phyloP scores from a whole-genome alignment of 768 basidiomycete species.

The Suillus discolor region DNA sequence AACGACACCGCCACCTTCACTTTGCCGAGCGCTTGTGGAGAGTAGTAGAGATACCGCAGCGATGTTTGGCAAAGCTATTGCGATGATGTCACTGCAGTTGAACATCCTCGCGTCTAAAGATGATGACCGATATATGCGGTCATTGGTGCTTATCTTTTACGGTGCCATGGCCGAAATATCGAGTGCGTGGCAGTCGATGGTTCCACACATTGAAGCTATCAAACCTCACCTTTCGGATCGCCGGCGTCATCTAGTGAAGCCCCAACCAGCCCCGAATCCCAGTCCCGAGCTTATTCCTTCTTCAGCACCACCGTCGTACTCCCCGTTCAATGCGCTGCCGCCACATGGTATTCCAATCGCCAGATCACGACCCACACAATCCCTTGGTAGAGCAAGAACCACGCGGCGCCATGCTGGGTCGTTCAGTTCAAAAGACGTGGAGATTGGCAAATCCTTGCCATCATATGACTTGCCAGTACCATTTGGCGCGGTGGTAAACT shows the following conservation, averaged over 20 bases:
- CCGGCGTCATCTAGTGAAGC: conserved; percentile 37
- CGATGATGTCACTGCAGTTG: conserved; percentile 79
- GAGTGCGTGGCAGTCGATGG: conserved; percentile 79
- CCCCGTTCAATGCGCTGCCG: conserved; percentile 24
- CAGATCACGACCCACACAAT: conserved; percentile 28
- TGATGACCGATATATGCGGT: conserved; percentile 86
- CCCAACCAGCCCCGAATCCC: conserved; percentile 28
- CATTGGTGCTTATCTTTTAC: conserved; percentile 84
- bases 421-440: conserved; percentile 90
- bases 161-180: conserved; percentile 89
- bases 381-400: conserved; percentile 50
- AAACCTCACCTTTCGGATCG: conserved; percentile 59
- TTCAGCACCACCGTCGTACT: conserved; percentile 29
- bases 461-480: conserved; percentile 51
- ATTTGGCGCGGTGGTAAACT: conserved; percentile 27
- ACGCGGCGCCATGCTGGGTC: conserved; percentile 90
- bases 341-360: conserved; percentile 30
- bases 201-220: conserved; percentile 70
- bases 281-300: conserved; percentile 30
- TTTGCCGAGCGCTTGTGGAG: conserved; percentile 80
- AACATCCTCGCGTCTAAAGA: conserved; percentile 72
- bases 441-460: conserved; percentile 80
- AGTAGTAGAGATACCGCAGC: conserved; percentile 82
- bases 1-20: conserved; percentile 63
- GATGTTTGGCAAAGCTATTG: conserved; percentile 86